Base-by-base conservation (phyloP, 73 alveolate species). In the Paramecium biaurelia region DNA sequence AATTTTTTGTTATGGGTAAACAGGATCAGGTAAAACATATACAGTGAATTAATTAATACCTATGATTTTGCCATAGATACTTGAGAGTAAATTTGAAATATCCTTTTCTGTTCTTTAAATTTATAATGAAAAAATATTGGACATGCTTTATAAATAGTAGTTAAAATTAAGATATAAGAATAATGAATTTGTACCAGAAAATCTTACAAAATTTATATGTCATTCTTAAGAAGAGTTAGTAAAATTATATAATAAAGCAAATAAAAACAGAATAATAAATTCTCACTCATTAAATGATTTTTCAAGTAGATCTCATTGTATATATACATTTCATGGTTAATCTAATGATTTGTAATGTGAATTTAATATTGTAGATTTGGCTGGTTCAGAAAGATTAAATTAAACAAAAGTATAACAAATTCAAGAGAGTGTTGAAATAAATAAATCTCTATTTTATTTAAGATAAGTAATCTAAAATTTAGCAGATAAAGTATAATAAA, bases 351-450 rank as follows among this genome's bases (percentile, higher is more conserved):
- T 12, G 85, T 93, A 85, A 57, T 97, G 98, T 23, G 95, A 96
- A 92, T 92, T 98, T 67, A 97, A 98, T 92, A 85, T 98, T 37
- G 99, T 98, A 7, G 99, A 98, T 95, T 94, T 98, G 76, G 99
- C 99, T 18, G 99, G 99, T 11, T 94, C 99, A 92, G 99, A 98
- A 92, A 95, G 99, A 76, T 96, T 93, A 92, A 95, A 90, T 41
- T 96, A 97, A 72, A 97, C 99, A 11, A 97, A 97, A 56, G 97
- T 99, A 4, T 96, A 92, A 24, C 67, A 98, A 85, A 92, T 97
- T 30, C 96, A 97, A 57, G 99, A 98, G 92, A 99, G 99, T 20
- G 94, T 98, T 24, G 97, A 98, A 92, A 98, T 98, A 79, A 98
- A 98, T 92, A 92, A 95, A 74, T 96, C 99, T 23, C 92, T 98